Base-by-base conservation (phyloP, 1,284 basidiomycete genomes). In the Apiotrichum sp. region DNA sequence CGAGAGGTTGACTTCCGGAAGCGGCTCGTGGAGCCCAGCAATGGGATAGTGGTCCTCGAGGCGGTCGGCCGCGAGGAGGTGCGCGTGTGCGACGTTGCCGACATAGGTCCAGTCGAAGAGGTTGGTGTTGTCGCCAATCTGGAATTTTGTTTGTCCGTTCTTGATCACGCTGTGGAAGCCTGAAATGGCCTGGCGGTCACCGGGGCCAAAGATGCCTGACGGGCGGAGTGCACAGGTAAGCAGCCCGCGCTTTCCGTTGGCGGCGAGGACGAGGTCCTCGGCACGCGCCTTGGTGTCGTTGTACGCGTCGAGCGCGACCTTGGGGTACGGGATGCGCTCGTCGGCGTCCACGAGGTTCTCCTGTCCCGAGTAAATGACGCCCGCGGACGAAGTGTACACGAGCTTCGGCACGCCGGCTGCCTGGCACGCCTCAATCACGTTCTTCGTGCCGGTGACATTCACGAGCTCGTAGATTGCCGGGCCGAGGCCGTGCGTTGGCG, bases 101-200 rank as follows among this genome's bases (percentile, higher is more conserved):
- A 98, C 92, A 69, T 97, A 98, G 1, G 95, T 98, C 86, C 90
- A 97, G 77, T 99, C 96, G 67, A 93, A 95, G 9, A 98, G 78
- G 74, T 98, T 98, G 59, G 81, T 83, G 78, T 98, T 98, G 76
- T 87, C 81, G 47, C 96, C 96, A 59, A 99, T 86, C 77, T 98
- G 95, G 80, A 91, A 89, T 63, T 89, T 85, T 2, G 92, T 92
- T 75, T 95, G 89, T 29, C 84, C 83, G 53, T 84, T 83, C 66
- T 88, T 82, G 72, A 93, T 87, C 6, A 88, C 91, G 59, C 87
- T 79, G 75, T 87, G 86, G 47, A 96, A 80, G 14, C 89, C 90
- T 3, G 82, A 79, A 74, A 96, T 85, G 58, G 86, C 83, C 75
- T 97, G 93, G 36, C 91, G 83, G 71, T 98, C 96, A 4, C 93